Evolutionary conservation across 2,329 filamentous ascomycete genomes (phyloP).

Genomic region (Penicillium sp.): DNA sequence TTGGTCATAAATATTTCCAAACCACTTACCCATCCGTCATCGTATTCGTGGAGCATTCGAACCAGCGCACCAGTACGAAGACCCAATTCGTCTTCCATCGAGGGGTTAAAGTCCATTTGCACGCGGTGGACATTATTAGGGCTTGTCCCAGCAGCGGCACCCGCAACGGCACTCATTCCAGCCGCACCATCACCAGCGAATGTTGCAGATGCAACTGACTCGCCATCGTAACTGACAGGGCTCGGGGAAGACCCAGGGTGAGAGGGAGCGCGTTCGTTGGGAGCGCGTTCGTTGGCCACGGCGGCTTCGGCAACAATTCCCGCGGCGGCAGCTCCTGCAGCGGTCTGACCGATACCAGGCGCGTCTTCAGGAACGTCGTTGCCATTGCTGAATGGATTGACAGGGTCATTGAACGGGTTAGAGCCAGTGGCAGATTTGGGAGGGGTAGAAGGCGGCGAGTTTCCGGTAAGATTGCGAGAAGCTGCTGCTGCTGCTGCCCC

Average conservation of each 20-base stretch:
- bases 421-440: slow-evolving; percentile 41
- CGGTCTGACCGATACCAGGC: slow-evolving; percentile 30
- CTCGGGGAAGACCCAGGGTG: slow-evolving; percentile 23
- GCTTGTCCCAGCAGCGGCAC: slow-evolving; percentile 41
- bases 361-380: slow-evolving; percentile 4
- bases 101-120: slow-evolving; percentile 89
- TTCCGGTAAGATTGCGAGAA: slow-evolving; percentile 35
- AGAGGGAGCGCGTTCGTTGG: slow-evolving; percentile 20
- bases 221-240: slow-evolving; percentile 24
- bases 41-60: slow-evolving; percentile 88
- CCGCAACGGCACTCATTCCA: slow-evolving; percentile 9
- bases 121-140: slow-evolving; percentile 78
- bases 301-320: slow-evolving; percentile 42
- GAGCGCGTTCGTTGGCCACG: slow-evolving; percentile 23
- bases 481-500: slow-evolving; percentile 22
- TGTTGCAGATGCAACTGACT: slow-evolving; percentile 17
- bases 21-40: slow-evolving; percentile 88
- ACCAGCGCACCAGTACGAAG: slow-evolving; percentile 80
- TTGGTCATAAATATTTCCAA: neutral
- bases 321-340: slow-evolving; percentile 40
- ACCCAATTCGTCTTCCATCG: slow-evolving; percentile 86
- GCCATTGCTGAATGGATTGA: slow-evolving; percentile 68
- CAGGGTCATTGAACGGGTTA: slow-evolving; percentile 52
- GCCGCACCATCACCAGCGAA: slow-evolving; percentile 10
- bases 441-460: slow-evolving; percentile 34